Base-by-base conservation (phyloP, 371 early-diverging fungal species). In the Parasitella parasitica region DNA sequence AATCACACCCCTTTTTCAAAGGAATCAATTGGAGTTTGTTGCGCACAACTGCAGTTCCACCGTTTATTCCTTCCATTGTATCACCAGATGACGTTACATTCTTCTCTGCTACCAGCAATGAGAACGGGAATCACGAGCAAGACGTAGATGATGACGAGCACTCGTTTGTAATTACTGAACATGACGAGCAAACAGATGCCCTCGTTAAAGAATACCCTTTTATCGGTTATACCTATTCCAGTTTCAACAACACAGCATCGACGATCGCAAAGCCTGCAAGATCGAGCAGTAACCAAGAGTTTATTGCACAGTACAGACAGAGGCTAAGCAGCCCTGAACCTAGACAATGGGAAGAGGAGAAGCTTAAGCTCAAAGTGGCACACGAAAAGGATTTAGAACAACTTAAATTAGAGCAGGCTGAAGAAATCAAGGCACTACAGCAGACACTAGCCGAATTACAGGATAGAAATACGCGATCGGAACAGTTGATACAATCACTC, bases 21-120 rank as follows among this genome's bases (percentile, higher is more conserved):
- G 89, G 85, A 15, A 81, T 95, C n/a, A 80, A 91, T 43, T 96
- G 91, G 90, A 72, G 81, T 7, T 71, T 69, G 0, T 72, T 92
- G 9, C 83, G 84, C 12, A 69, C 36, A 12, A 24, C 30, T 34
- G 41, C 32, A 6, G 52, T 27, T 15, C 92, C 96, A 11, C 94
- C 96, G 1, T 96, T 96, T 77, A 73, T 91, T 9, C 96, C 96
- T 8, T 76, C 86, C 6, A 83, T 94, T 24, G 81, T 82, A 50
- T 86, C 94, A 5, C 89, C 91, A 9, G 91, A 90, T 39, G 96
- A 96, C 63, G 93, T 94, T 0, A 86, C 91, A 26, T 92, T 94
- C 64, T 96, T 96, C 73, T 84, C 89, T 32, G 85, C 87, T 32
- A 83, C 84, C 16, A 91, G 91, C 43, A 84, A 84, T 12, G 78